These are phyloP conservation scores for Lentithecium fluviatile DNA, from an alignment of 495 filamentous ascomycete genomes.

Conservation along the genomic window DNA sequence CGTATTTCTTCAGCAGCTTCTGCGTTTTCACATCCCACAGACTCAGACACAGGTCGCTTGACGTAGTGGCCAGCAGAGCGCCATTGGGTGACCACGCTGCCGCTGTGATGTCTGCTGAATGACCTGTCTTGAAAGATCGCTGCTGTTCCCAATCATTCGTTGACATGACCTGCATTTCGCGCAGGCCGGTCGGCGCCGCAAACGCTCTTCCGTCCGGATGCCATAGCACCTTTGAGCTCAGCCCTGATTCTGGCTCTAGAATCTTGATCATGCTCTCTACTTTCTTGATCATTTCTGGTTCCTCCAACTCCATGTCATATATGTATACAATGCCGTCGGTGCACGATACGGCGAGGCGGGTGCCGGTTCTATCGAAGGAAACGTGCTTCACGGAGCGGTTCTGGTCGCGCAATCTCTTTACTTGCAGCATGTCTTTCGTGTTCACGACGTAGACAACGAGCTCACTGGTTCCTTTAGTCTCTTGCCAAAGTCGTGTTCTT, in stretches of 20 bases:
- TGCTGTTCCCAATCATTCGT: constrained; percentile 84
- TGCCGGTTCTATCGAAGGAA: constrained; percentile 79
- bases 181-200: constrained; percentile 75
- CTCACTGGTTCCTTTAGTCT: constrained; percentile 55
- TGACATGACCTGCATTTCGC: constrained; percentile 84
- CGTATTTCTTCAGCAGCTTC: constrained; percentile 58
- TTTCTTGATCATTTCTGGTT: constrained; percentile 75
- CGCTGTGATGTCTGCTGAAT: constrained; percentile 82
- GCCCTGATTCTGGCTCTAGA: constrained; percentile 74
- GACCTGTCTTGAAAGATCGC: constrained; percentile 70
- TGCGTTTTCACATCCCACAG: constrained; percentile 91
- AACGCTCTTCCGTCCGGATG: constrained; percentile 94
- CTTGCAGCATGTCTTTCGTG: constrained; percentile 68
- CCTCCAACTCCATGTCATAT: constrained; percentile 77
- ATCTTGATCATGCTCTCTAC: constrained; percentile 81
- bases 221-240: constrained; percentile 76
- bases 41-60: constrained; percentile 74
- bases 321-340: constrained; percentile 85
- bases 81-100: constrained; percentile 94
- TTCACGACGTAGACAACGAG: constrained; percentile 84
- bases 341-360: constrained; percentile 75
- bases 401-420: constrained; percentile 77
- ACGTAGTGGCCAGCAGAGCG: constrained; percentile 77
- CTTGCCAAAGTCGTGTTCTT: background rate
- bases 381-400: constrained; percentile 83